A percentile compares a stretch with the other conserved stretches of the same genome.
Conservation (phyloP, 805 yeast genomes). For the Ogataea neopini region DNA sequence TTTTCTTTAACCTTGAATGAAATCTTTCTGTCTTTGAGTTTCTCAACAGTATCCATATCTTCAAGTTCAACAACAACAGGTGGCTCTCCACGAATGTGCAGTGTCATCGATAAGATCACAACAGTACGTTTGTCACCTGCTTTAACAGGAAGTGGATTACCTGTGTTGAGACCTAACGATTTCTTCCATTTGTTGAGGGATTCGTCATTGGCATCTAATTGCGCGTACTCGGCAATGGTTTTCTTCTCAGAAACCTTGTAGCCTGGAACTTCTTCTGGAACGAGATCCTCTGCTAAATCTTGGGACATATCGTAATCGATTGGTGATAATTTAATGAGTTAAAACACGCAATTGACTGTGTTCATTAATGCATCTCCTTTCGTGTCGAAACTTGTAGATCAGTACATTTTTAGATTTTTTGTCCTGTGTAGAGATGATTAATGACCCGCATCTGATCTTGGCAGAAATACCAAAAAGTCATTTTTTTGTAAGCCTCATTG, state of each 20-base stretch:
- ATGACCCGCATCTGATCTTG: background rate
- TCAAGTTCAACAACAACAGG: constrained; percentile 74
- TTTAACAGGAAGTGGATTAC: constrained; percentile 58
- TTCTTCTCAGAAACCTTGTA: constrained; percentile 70
- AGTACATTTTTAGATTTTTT: background rate
- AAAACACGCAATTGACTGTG: background rate
- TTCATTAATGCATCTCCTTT: background rate
- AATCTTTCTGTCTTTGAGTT: constrained; percentile 51
- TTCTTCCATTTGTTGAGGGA: constrained; percentile 90
- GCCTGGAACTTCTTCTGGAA: constrained; percentile 63
- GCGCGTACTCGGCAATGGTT: constrained; percentile 78
- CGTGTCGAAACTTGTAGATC: constrained; percentile 1
- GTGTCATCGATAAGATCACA: constrained; percentile 74
- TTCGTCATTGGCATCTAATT: constrained; percentile 87
- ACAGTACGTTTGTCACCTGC: constrained; percentile 76
- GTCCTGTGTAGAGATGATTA: background rate
- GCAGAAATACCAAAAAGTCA: constrained; percentile 1
- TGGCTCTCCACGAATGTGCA: constrained; percentile 63
- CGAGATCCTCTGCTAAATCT: constrained; percentile 49
- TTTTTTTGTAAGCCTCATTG: no score
- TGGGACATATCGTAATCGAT: background rate
- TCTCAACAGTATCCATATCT: constrained; percentile 53
- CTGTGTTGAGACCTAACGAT: constrained; percentile 72
- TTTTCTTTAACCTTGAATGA: constrained; percentile 79
- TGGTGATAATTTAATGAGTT: background rate